A percentile compares a stretch with the other conserved stretches of the same genome.
Conservation (phyloP, 2,329 filamentous ascomycete species). For the Arthroderma sp. region DNA sequence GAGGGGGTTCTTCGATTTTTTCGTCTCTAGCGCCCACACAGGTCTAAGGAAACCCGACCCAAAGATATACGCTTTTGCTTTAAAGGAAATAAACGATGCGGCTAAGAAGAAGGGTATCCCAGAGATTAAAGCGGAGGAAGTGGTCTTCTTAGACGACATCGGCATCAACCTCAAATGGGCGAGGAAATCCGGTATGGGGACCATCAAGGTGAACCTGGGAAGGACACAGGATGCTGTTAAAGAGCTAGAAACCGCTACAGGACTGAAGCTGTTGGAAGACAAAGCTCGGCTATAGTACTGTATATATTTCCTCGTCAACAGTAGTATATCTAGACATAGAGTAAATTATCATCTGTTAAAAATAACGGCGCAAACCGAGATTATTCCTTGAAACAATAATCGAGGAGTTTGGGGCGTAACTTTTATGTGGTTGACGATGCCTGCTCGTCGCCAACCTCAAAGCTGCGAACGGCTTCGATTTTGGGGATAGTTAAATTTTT, state of each 20-base stretch:
- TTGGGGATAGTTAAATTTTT: constrained; percentile 12
- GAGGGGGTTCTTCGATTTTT: constrained; percentile 64
- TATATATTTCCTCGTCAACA: no score
- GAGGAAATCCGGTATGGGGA: constrained; percentile 59
- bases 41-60: constrained; percentile 80
- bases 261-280: constrained; percentile 38
- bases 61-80: constrained; percentile 62
- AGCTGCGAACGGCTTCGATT: constrained; percentile 13
- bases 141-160: constrained; percentile 88
- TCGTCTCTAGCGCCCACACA: constrained; percentile 73
- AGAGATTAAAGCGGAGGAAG: constrained; percentile 48
- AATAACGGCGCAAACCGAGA: no score
- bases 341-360: no score
- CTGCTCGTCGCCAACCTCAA: constrained; percentile 28
- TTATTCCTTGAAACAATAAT: no score
- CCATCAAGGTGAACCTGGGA: constrained; percentile 73
- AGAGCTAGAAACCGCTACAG: constrained; percentile 63
- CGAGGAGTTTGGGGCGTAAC: no score
- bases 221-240: constrained; percentile 67
- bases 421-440: not conserved
- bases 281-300: constrained; percentile 22
- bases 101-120: constrained; percentile 44
- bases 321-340: no score
- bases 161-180: constrained; percentile 81
- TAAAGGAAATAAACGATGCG: constrained; percentile 52